These are phyloP conservation scores for Cadophora malorum DNA, from an alignment of 2,329 filamentous ascomycete species.

Conservation along the genomic window DNA sequence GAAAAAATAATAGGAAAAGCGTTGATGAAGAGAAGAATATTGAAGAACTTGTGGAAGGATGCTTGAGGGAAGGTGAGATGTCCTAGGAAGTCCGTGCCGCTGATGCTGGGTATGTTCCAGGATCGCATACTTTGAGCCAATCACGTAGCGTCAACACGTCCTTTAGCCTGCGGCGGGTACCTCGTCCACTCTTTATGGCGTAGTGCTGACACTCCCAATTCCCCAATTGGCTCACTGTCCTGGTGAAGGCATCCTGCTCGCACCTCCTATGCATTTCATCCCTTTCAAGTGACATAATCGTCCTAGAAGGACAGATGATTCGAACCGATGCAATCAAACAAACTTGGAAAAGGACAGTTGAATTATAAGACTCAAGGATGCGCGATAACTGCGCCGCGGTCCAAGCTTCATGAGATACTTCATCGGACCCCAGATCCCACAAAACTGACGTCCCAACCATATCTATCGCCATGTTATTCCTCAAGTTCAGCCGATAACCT, in stretches of 20 bases:
- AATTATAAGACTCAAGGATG: background rate
- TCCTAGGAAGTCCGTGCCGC: slow-evolving; percentile 3
- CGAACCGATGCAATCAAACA: too few relatives aligned
- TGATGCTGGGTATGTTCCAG: background rate
- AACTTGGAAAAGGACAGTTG: too few relatives aligned
- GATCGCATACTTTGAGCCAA: background rate
- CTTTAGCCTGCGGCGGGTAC: background rate
- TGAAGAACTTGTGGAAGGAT: background rate
- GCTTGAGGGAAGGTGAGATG: background rate
- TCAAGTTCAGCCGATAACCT: background rate
- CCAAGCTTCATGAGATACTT: background rate
- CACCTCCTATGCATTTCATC: background rate
- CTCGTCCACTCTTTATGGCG: background rate
- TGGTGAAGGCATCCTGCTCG: background rate
- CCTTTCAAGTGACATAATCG: too few relatives aligned
- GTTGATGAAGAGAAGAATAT: background rate
- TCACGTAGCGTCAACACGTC: background rate
- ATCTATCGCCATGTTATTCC: background rate
- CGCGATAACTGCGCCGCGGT: too few relatives aligned
- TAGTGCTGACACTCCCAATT: background rate
- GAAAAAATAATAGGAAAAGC: background rate
- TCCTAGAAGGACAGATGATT: too few relatives aligned
- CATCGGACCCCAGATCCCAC: background rate
- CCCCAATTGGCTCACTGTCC: slow-evolving; percentile 1
- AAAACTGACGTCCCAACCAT: background rate